Percentiles rank a stretch among this genome's conserved stretches.
Evolutionary conservation across 345 rosid species (phyloP).

Genomic region (Lepidium aucheri): DNA sequence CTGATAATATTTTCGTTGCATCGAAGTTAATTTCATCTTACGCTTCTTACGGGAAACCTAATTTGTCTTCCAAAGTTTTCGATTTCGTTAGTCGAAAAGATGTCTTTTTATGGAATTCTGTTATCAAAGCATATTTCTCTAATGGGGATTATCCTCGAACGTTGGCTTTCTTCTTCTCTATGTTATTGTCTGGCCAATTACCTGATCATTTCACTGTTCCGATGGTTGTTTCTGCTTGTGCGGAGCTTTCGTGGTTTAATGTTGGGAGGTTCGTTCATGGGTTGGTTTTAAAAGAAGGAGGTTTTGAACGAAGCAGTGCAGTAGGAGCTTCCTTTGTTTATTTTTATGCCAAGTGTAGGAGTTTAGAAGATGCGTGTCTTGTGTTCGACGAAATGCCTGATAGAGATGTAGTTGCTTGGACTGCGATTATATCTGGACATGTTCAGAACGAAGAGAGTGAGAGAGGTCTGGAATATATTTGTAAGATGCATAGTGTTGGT

Average conservation of each 20-base stretch:
- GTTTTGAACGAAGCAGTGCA: slow-evolving; percentile 31
- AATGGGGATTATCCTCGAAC: slow-evolving; percentile 37
- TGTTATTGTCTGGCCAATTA: slow-evolving; percentile 31
- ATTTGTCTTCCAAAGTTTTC: slow-evolving; percentile 34
- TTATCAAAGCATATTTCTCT: slow-evolving; percentile 62
- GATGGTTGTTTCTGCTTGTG: slow-evolving; percentile 55
- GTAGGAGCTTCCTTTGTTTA: slow-evolving; percentile 59
- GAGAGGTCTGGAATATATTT: slow-evolving; percentile 43
- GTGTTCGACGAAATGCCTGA: slow-evolving; percentile 52
- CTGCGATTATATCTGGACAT: slow-evolving; percentile 55
- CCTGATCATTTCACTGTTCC: slow-evolving; percentile 51
- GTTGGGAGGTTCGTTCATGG: slow-evolving; percentile 44
- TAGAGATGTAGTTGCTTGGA: slow-evolving; percentile 68
- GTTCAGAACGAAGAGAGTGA: slow-evolving; percentile 51
- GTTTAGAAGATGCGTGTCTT: slow-evolving; percentile 31
- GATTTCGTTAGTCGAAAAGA: slow-evolving; percentile 33
- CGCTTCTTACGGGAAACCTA: slow-evolving; percentile 30
- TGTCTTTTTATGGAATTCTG: slow-evolving; percentile 60
- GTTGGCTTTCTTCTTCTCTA: slow-evolving; percentile 32
- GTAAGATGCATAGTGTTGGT: slow-evolving; percentile 38
- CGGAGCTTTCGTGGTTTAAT: slow-evolving; percentile 39
- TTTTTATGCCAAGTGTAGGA: slow-evolving; percentile 45
- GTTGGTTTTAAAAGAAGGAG: slow-evolving; percentile 39
- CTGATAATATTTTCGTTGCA: slow-evolving; percentile 41
- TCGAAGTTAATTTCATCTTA: slow-evolving; percentile 57